Evolutionary conservation across 495 filamentous ascomycete species (phyloP).

Genomic region (Podospora australis): DNA sequence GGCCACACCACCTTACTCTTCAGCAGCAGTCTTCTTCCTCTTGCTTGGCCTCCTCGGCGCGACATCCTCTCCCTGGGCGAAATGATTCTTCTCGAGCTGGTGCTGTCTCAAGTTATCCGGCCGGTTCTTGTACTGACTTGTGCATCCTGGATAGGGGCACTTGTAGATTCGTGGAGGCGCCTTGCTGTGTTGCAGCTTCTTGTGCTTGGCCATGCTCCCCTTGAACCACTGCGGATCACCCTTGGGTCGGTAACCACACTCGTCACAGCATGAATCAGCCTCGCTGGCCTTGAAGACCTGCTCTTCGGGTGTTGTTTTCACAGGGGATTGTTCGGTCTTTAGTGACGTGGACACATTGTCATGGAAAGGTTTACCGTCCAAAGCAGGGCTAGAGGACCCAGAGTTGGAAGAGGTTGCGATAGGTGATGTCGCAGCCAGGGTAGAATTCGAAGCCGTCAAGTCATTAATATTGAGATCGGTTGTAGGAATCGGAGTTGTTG

Average conservation of each 20-base stretch:
- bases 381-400: too few relatives aligned
- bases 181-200: slow-evolving; percentile 41
- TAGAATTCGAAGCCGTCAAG: slow-evolving; percentile 7
- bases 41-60: slow-evolving; percentile 32
- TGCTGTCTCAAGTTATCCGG: slow-evolving; percentile 45
- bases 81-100: slow-evolving; percentile 45
- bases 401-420: slow-evolving; percentile 1
- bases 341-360: too few relatives aligned
- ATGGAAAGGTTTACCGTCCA: too few relatives aligned
- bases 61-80: slow-evolving; percentile 30
- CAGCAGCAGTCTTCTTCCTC: slow-evolving; percentile 31
- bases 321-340: background rate
- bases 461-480: background rate
- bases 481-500: slow-evolving; percentile 2
- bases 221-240: slow-evolving; percentile 49
- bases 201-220: slow-evolving; percentile 48
- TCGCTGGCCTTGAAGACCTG: slow-evolving; percentile 5
- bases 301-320: background rate
- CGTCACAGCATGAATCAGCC: slow-evolving; percentile 32
- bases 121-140: slow-evolving; percentile 44
- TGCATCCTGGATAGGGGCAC: slow-evolving; percentile 42
- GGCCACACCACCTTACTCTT: slow-evolving; percentile 7
- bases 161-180: slow-evolving; percentile 39
- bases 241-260: slow-evolving; percentile 45
- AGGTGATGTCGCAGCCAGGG: slow-evolving; percentile 1